Percentiles rank a stretch among this genome's conserved stretches.
These are phyloP conservation scores for Penstemon barbatus DNA, from an alignment of 257 asterid species.

Conservation along the genomic window DNA sequence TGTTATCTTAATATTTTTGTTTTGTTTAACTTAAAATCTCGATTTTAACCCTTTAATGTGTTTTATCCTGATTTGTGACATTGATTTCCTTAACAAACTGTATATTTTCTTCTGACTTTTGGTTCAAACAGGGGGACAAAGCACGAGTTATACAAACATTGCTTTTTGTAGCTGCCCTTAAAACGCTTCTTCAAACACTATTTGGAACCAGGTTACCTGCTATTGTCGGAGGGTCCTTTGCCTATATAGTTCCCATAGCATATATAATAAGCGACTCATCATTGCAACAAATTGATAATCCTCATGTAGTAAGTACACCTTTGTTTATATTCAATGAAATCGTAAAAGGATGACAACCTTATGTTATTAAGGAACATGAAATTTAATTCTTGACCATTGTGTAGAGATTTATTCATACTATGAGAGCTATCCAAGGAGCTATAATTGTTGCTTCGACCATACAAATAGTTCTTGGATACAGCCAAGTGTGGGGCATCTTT, in stretches of 20 bases:
- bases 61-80: neutral
- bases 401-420: constrained; percentile 84
- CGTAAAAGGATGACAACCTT: neutral
- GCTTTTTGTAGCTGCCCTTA: constrained; percentile 92
- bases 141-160: constrained; percentile 86
- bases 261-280: constrained; percentile 79
- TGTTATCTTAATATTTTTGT: neutral
- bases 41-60: neutral
- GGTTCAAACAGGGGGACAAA: constrained; percentile 74
- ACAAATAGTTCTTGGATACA: constrained; percentile 89
- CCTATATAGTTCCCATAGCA: constrained; percentile 73
- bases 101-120: neutral
- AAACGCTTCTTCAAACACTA: constrained; percentile 92
- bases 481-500: constrained; percentile 98
- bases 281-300: constrained; percentile 62
- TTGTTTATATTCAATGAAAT: neutral
- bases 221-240: constrained; percentile 92
- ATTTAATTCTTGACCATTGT: constrained; percentile 8
- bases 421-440: constrained; percentile 99
- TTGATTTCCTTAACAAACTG: neutral
- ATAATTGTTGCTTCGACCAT: constrained; percentile 85
- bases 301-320: constrained; percentile 56
- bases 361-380: neutral
- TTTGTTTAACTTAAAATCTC: neutral
- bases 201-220: constrained; percentile 97